Evolutionary conservation across 805 yeast genomes (phyloP), one percentile per base, ranked within the genome.

Genomic region (Metschnikowia aberdeeniae): DNA sequence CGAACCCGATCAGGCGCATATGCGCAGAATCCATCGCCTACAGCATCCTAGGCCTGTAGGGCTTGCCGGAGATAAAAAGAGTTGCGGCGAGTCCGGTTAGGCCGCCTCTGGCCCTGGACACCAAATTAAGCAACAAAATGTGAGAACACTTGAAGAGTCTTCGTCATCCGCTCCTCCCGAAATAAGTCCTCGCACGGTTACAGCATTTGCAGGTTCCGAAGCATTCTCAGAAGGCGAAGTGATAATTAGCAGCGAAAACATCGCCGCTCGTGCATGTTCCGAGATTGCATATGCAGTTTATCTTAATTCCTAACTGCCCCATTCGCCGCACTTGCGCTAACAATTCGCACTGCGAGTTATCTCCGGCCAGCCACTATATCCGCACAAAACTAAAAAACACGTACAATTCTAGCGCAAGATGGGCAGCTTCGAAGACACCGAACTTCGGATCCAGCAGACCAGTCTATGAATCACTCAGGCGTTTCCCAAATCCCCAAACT

Each of bases 261-360:
- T 6, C 40, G 6, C 27, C 5, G 6, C 20, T 9, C 9, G 30
- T 37, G 40, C 34, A 37, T 29, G 40, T 19, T 8, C 27, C 26
- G 8, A 37, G 40, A 29, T 30, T 37, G 34, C 40, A 29, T 37
- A 37, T 13, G 40, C 33, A 37, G 5, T n/a, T 20, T 14, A 12
- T 29, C 40, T 29, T 37, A 30, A 12, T 29, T 37, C 40, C 34
- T 26, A 33, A 19, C 6, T 22, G 26, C 26, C 26, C 26, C 1
- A 22, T 22, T 36, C 27, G 33, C 10, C 22, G 10, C 40, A 8
- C 34, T 14, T 13, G 30, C 34, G n/a, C 6, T 20, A 7, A 17
- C 26, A 28, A 29, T 6, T 30, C 40, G 34, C 40, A 37, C 40
- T 17, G 40, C 26, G 26, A 22, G 4, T 22, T 22, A 29, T n/a